Percentiles rank a stretch among this genome's conserved stretches.
Conservation (phyloP, 331 rosid species). For the Dryas integrifolia region DNA sequence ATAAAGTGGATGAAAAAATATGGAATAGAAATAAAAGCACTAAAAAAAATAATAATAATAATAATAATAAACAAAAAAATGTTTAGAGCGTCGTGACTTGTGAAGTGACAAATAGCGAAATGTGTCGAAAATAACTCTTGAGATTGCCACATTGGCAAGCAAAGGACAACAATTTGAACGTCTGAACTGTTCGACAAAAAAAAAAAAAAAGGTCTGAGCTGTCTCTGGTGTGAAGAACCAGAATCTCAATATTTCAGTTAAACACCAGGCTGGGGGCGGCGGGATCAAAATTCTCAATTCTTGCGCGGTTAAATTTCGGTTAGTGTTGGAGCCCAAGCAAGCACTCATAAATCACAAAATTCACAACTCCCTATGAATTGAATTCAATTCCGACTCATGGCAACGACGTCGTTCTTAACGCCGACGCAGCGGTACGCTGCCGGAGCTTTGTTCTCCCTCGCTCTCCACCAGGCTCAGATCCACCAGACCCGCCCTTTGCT, state of each 20-base stretch:
- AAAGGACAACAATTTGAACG: not conserved
- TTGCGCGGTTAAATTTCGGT: not conserved
- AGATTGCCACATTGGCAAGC: conserved; percentile 4
- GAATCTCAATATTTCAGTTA: not conserved
- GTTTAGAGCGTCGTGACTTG: too few relatives aligned
- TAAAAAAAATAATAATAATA: not conserved
- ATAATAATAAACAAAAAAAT: not conserved
- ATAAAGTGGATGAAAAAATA: too few relatives aligned
- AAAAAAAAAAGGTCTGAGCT: not conserved
- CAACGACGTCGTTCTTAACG: conserved; percentile 49
- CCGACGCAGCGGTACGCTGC: conserved; percentile 81
- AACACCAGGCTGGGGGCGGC: too few relatives aligned
- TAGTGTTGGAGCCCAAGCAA: not conserved
- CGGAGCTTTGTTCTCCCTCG: conserved; percentile 67
- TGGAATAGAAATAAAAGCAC: not conserved
- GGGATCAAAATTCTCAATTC: not conserved
- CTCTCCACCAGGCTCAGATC: conserved; percentile 72
- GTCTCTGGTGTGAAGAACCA: not conserved
- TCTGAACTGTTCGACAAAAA: too few relatives aligned
- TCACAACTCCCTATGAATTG: not conserved
- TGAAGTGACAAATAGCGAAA: not conserved
- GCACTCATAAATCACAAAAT: not conserved
- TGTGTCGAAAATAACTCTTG: not conserved
- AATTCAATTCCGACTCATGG: conserved; percentile 12
- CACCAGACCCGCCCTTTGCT: conserved; percentile 57